These are phyloP conservation scores for Parmales sp. DNA, from an alignment of 108 stramenopile species.

Conservation along the genomic window DNA sequence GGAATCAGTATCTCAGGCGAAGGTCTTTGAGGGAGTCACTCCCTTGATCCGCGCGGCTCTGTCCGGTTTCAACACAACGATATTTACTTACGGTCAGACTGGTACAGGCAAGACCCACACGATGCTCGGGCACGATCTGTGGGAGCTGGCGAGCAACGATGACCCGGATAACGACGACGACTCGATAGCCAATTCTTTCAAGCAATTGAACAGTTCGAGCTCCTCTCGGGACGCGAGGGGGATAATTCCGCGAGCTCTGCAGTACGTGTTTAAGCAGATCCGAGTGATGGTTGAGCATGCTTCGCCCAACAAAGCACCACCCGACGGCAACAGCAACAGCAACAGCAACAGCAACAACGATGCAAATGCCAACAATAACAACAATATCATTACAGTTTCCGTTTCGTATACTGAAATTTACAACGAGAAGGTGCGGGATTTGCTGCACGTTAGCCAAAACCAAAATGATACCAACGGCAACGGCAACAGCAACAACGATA, in stretches of 20 bases:
- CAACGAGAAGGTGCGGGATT: constrained; percentile 41
- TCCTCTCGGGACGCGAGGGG: too few relatives aligned
- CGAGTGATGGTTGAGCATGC: constrained; percentile 5
- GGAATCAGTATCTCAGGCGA: neutral
- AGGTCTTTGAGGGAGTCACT: neutral
- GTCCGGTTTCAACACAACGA: neutral
- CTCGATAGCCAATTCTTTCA: too few relatives aligned
- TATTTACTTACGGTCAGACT: constrained; percentile 10
- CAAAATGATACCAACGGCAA: neutral
- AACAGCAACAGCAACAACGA: neutral
- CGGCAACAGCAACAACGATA: neutral
- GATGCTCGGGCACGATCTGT: constrained; percentile 9
- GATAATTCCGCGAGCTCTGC: constrained; percentile 4
- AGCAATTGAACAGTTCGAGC: too few relatives aligned
- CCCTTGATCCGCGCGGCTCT: neutral
- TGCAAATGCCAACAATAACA: neutral
- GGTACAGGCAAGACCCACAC: constrained; percentile 13
- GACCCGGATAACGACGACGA: too few relatives aligned
- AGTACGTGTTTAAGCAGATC: constrained; percentile 13
- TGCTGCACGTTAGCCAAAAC: constrained; percentile 25
- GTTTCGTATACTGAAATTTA: constrained; percentile 39
- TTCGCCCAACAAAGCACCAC: neutral
- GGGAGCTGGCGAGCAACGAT: constrained; percentile 6
- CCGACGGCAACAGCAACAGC: neutral
- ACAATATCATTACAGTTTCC: constrained; percentile 12